Evolutionary conservation across 2,329 filamentous ascomycete genomes (phyloP).

Genomic region (Aaosphaeria arxii): DNA sequence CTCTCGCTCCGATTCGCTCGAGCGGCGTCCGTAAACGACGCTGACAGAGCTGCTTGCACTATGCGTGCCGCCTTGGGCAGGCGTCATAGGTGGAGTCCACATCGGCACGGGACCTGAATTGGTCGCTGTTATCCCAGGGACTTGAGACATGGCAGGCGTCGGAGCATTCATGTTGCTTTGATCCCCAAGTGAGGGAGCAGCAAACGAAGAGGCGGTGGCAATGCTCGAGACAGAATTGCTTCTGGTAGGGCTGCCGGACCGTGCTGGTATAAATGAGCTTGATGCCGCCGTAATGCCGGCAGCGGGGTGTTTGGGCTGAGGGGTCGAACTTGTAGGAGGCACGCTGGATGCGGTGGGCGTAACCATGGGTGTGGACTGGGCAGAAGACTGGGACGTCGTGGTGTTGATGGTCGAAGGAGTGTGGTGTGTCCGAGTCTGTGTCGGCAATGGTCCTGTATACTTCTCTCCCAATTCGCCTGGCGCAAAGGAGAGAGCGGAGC

Average conservation of each 20-base stretch:
- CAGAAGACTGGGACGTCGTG: slow-evolving; percentile 45
- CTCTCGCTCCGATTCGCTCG: slow-evolving; percentile 35
- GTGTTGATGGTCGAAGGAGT: slow-evolving; percentile 43
- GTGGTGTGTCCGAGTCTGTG: slow-evolving; percentile 21
- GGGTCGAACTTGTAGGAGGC: slow-evolving; percentile 49
- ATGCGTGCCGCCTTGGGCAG: slow-evolving; percentile 50
- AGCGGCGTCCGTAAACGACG: slow-evolving; percentile 17
- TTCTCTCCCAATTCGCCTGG: slow-evolving; percentile 80
- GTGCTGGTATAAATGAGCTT: slow-evolving; percentile 51
- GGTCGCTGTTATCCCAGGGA: slow-evolving; percentile 73
- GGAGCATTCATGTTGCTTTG: slow-evolving; percentile 64
- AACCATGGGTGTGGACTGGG: slow-evolving; percentile 66
- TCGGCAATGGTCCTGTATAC: slow-evolving; percentile 64
- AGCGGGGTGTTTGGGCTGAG: slow-evolving; percentile 49
- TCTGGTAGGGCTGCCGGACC: slow-evolving; percentile 74
- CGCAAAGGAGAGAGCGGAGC: slow-evolving; percentile 82
- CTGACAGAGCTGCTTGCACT: slow-evolving; percentile 55
- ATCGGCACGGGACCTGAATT: slow-evolving; percentile 67
- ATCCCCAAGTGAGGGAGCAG: slow-evolving; percentile 29
- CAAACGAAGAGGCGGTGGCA: slow-evolving; percentile 59
- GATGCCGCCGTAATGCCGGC: slow-evolving; percentile 57
- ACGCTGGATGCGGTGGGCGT: slow-evolving; percentile 66
- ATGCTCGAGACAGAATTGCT: slow-evolving; percentile 85
- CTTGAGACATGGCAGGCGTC: slow-evolving; percentile 70
- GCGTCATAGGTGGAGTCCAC: slow-evolving; percentile 88